Base-by-base conservation (phyloP, 2,329 filamentous ascomycete species). In the Fusarium secorum region DNA sequence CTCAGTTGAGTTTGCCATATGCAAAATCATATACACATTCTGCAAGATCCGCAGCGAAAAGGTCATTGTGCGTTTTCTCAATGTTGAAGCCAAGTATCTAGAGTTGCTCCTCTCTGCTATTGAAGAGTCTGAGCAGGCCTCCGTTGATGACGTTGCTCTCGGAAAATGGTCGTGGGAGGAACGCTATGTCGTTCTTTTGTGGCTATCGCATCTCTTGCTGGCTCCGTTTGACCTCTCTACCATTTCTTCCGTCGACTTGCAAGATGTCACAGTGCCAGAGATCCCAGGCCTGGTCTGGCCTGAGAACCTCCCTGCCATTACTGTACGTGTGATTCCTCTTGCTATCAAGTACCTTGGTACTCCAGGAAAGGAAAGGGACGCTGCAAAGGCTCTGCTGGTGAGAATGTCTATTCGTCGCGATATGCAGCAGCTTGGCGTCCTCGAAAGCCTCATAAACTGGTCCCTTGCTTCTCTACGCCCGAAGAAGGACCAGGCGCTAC, bases 11-110 rank as follows among this genome's bases (percentile, higher is more conserved):
- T 86, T 87, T 66, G 94, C 93, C 8, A 90, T 97, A 60, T 93
- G 91, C 79, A 89, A 87, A 68, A 85, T 98, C 4, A 81, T 99
- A 38, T 98, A 98, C 78, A 91, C 91, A 0, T 91, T 99, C 66
- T 98, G 94, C 85, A 99, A 99, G 81, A 91, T 98, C 54, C 89
- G 96, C 57, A 95, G 96, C 28, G 91, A 96, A 78, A 98, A 98
- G 80, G 91, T 99, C 55, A 91, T 99, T 74, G 90, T 94, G 56
- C 89, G 93, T 44, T 98, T 98, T 77, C 84, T 99, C 71, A 95
- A 93, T 78, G 97, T 96, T 71, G 96, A 98, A 79, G 91, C 94
- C 4, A 91, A 88, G 76, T 91, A 95, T 76, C 87, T 99, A 18
- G 95, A 97, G 78, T 86, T 91, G 2, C 86, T 99, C 66, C 85